Base-by-base conservation (phyloP, 2,329 filamentous ascomycete species). In the Onygenales sp. region DNA sequence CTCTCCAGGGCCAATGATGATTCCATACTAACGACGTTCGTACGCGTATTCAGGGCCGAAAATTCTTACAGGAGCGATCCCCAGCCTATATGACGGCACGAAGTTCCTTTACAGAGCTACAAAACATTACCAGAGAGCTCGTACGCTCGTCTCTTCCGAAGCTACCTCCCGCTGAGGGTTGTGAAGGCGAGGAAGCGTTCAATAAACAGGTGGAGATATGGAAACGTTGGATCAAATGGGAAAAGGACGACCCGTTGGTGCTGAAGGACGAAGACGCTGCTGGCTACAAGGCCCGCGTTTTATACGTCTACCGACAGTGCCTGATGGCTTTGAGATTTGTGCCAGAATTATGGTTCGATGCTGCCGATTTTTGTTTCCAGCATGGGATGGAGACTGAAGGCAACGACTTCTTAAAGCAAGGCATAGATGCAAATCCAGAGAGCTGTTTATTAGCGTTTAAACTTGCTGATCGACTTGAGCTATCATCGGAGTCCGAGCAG, bases 1-100 rank as follows among this genome's bases (percentile, higher is more conserved):
- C 42, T 27, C 11, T 31, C 55, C 27, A 44, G 40, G 43, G 14
- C n/a, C 43, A 44, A 34, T 27, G 42, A 39, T 52, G 45, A 40
- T 14, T 50, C 58, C 53, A 60, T 36, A 40, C 56, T 43, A 52
- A 56, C n/a, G 14, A 21, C 14, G 4, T 32, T 33, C 10, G 8
- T 42, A 6, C 10, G 14, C 32, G 27, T 11, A 42, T 47, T 11
- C 10, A 92, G 87, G 93, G 89, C 42, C 88, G 92, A 27, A 97
- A 97, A 70, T 91, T 95, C 61, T 79, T 98, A 3, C 90, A 95
- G 66, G 93, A 98, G 64, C 85, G 87, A 56, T 96, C 92, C 0
- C 87, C 92, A 1, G 82, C 86, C 2, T 98, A 97, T 69, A 95
- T 98, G 90, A 94, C 91, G 13, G 93, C 94, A 51, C 86, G 94